Base-by-base conservation (phyloP, 495 filamentous ascomycete genomes). In the Thermochaetoides thermophila region DNA sequence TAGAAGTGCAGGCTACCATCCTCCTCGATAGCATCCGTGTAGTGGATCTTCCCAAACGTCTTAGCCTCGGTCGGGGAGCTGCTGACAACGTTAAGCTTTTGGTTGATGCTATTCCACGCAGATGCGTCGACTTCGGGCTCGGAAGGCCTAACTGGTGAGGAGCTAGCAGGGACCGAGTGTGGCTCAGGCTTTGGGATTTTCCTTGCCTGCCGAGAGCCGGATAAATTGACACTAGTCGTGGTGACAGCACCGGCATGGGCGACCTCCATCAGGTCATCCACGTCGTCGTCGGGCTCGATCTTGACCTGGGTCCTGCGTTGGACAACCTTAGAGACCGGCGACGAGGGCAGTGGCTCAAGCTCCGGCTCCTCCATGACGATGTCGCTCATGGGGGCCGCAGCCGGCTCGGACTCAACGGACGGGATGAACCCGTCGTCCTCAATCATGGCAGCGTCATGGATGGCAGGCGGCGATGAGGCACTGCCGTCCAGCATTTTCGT, bases 1-100 rank as follows among this genome's bases (percentile, higher is more conserved):
- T 94, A 97, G 64, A 97, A 79, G 43, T 77, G 78, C 12, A 97
- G 61, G 45, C 79, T 87, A 15, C 91, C 89, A 49, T 97, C 85
- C 42, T 79, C 73, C 49, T 96, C 89, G 19, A 89, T 68, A 12
- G 81, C 84, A 50, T 89, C 78, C 39, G 78, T 69, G 13, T 82
- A 66, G 27, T 74, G 71, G 13, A 93, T 56, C 53, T 95, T 97
- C 7, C 85, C 86, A 50, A 81, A 68, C 7, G 50, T 61, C 16
- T 57, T 57, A 24, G 65, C 60, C 37, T 84, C 78, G 11, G 69
- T 42, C n/a, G 68, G 66, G 7, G 58, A 60, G 40, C 58, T 60
- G 53, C 72, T 79, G 24, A 91, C 63, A 16, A 96, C 75, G 44
- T 94, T 94, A 43, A 96, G 65, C 41, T 79, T 89, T 45, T 69